phyloP scores from a whole-genome alignment of 257 asterid genomes.

The Fraxinus pennsylvanica region DNA sequence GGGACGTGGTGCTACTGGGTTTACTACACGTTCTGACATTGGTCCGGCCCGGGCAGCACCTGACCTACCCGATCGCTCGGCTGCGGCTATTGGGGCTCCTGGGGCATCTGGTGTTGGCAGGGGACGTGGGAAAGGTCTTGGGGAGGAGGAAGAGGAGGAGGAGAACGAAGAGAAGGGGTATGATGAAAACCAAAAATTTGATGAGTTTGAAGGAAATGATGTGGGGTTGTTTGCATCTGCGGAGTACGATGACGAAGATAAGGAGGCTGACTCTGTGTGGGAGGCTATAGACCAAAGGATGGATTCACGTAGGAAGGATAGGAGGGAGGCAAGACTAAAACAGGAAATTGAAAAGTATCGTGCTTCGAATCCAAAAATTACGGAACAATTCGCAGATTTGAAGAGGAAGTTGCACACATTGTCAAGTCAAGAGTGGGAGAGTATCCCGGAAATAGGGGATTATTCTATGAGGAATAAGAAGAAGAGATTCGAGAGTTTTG shows the following conservation, averaged over 20 bases:
- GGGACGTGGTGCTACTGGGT: slow-evolving; percentile 98
- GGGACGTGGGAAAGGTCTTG: slow-evolving; percentile 64
- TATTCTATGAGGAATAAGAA: slow-evolving; percentile 77
- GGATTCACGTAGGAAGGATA: slow-evolving; percentile 86
- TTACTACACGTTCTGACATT: slow-evolving; percentile 93
- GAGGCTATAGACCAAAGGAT: slow-evolving; percentile 79
- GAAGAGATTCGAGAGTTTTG: slow-evolving; percentile 90
- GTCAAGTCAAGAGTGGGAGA: slow-evolving; percentile 79
- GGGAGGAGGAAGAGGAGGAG: slow-evolving; percentile 70
- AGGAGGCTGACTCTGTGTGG: slow-evolving; percentile 88
- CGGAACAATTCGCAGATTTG: slow-evolving; percentile 90
- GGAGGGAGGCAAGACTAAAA: slow-evolving; percentile 93
- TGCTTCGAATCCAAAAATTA: slow-evolving; percentile 83
- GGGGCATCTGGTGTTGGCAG: slow-evolving; percentile 59
- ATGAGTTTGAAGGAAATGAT: slow-evolving; percentile 89
- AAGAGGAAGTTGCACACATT: slow-evolving; percentile 71
- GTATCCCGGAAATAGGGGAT: slow-evolving; percentile 90
- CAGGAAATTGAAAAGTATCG: slow-evolving; percentile 88
- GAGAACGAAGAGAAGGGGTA: slow-evolving; percentile 78
- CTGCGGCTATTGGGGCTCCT: slow-evolving; percentile 48
- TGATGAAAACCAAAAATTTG: slow-evolving; percentile 92
- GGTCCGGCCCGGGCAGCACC: slow-evolving; percentile 98
- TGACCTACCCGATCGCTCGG: slow-evolving; percentile 74
- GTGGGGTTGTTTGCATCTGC: slow-evolving; percentile 90
- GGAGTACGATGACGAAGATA: slow-evolving; percentile 93